These are phyloP conservation scores for Epichloe hybrida DNA, from an alignment of 2,329 filamentous ascomycete genomes.

Conservation along the genomic window DNA sequence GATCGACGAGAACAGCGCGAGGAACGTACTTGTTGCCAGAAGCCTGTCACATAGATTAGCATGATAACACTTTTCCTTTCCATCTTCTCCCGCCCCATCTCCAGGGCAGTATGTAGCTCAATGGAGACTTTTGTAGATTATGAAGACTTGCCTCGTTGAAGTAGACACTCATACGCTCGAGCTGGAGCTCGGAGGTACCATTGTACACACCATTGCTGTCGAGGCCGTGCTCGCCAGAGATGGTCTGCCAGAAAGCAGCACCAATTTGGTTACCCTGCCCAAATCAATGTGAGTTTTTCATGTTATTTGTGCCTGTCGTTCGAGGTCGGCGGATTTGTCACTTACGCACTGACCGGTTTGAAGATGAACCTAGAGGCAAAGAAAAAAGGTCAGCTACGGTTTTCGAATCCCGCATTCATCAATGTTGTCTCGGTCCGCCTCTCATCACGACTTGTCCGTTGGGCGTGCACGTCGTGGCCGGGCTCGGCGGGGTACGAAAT, in stretches of 20 bases:
- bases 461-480: slow-evolving; percentile 1
- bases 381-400: slow-evolving; percentile 34
- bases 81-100: not conserved
- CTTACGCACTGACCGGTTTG: slow-evolving; percentile 98
- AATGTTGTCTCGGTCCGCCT: not conserved
- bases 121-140: slow-evolving; percentile 11
- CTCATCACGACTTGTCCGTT: not conserved
- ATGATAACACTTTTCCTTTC: not conserved
- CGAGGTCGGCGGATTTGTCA: slow-evolving; percentile 10
- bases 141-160: slow-evolving; percentile 55
- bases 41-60: slow-evolving; percentile 39
- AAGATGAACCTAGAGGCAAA: slow-evolving; percentile 80
- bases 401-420: slow-evolving; percentile 12
- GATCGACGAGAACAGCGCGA: slow-evolving; percentile 95
- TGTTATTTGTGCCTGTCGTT: not conserved
- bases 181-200: slow-evolving; percentile 94
- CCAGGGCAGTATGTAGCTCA: not conserved
- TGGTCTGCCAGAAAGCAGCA: slow-evolving; percentile 97
- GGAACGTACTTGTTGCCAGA: slow-evolving; percentile 98
- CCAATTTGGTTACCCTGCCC: slow-evolving; percentile 97
- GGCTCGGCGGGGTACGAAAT: slow-evolving; percentile 22
- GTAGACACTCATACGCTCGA: slow-evolving; percentile 99
- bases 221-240: slow-evolving; percentile 87
- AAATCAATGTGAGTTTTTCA: slow-evolving; percentile 23
- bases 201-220: slow-evolving; percentile 98